Evolutionary conservation across 2,329 filamentous ascomycete species (phyloP), one percentile per base, ranked within the genome.

Genomic region (Phyllosticta ampelicida): DNA sequence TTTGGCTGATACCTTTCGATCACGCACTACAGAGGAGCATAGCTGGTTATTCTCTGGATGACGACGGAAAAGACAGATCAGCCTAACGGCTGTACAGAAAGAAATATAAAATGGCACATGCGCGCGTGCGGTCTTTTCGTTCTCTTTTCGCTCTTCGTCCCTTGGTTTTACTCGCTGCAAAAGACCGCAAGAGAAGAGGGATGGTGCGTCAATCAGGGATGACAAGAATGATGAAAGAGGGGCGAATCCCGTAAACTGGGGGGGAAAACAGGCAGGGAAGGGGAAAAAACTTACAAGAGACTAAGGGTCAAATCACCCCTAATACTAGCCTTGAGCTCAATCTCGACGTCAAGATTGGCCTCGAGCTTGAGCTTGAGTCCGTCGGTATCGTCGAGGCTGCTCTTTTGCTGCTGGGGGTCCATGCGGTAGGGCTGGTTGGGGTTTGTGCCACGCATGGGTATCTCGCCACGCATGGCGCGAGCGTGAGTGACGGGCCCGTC

Each of bases 261-360:
- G 36, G 36, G 29, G 9, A 10, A n/a, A 11, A 51, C 3, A 56
- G 58, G 20, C 36, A n/a, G 36, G 36, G 36, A 16, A 16, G 5
- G 18, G 55, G 50, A 9, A 10, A 36, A 6, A 18, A 85, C 83
- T 77, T 80, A 89, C 86, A 87, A 82, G 67, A 94, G 78, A 63
- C 85, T 86, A 63, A 94, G 73, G 30, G 88, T 90, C 63, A 95
- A 74, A 74, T 95, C 90, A 67, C 90, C 90, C 66, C 90, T 85
- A 63, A 94, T 90, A 71, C 86, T 86, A 19, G 89, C 89, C 78
- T 94, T 94, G 61, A 94, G 79, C 66, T 90, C 86, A 61, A 94
- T 88, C 72, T 94, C 89, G 54, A 94, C 80, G 64, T 94, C 89
- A 59, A 94, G 77, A 71, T 91, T 90, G 58, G 90, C 75, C 68